phyloP scores from a whole-genome alignment of 2,329 filamentous ascomycete species.

The Stagonosporopsis vannaccii region DNA sequence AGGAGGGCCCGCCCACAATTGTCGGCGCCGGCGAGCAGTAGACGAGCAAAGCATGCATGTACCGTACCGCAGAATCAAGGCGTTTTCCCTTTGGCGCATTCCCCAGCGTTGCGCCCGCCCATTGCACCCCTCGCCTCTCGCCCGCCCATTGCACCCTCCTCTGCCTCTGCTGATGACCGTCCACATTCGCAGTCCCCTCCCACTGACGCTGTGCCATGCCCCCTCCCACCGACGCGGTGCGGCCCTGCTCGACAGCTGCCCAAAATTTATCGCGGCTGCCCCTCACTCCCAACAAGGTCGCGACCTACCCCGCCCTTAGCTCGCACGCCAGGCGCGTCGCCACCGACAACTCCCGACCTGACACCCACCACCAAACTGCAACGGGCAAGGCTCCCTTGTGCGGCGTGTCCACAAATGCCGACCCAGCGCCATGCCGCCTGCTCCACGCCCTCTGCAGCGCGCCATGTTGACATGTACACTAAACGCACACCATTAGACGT shows the following conservation, averaged over 20 bases:
- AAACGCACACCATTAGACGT: not conserved
- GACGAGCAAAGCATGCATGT: constrained; percentile 26
- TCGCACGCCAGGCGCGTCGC: constrained; percentile 6
- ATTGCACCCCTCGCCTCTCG: constrained; percentile 25
- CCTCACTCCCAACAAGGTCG: constrained; percentile 8
- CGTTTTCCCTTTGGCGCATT: constrained; percentile 15
- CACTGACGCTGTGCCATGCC: not conserved
- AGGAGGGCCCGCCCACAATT: constrained; percentile 62
- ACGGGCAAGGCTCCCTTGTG: constrained; percentile 13
- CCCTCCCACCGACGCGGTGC: not conserved
- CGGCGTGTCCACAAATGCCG: constrained; percentile 12
- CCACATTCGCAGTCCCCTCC: not conserved
- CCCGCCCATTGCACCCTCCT: constrained; percentile 23
- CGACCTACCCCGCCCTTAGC: constrained; percentile 36
- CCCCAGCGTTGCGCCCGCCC: constrained; percentile 13
- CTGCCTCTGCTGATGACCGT: constrained; percentile 23
- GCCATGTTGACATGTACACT: constrained; percentile 22
- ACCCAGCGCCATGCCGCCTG: not conserved
- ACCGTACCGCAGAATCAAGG: constrained; percentile 19
- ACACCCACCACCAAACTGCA: constrained; percentile 7
- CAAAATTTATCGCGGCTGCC: constrained; percentile 29
- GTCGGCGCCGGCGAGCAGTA: constrained; percentile 58
- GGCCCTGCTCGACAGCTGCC: not conserved
- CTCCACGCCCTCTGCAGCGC: constrained; percentile 13
- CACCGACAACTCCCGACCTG: constrained; percentile 16